phyloP scores from a whole-genome alignment of 768 basidiomycete genomes.

The Arthromyces matolae region DNA sequence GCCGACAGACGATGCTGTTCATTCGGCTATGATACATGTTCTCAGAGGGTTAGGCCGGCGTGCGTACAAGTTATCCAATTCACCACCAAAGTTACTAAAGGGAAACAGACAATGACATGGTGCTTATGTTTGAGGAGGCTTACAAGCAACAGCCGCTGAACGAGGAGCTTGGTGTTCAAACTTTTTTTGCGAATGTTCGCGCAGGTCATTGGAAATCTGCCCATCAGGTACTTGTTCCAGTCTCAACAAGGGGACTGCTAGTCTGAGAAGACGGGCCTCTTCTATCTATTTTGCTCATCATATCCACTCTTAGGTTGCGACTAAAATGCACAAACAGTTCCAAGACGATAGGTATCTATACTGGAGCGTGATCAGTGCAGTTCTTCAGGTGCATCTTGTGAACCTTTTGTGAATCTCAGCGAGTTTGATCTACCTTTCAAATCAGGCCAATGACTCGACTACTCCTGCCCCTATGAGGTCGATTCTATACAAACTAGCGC shows the following conservation, averaged over 20 bases:
- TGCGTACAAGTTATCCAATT: conserved; percentile 24
- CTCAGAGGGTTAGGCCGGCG: conserved; percentile 73
- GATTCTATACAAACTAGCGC: conserved; percentile 74
- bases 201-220: conserved; percentile 82
- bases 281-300: not conserved
- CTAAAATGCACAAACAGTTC: conserved; percentile 81
- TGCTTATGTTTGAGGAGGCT: conserved; percentile 83
- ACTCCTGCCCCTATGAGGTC: conserved; percentile 62
- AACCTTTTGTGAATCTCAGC: not conserved
- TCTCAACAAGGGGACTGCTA: no score
- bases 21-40: conserved; percentile 82
- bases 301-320: conserved; percentile 53
- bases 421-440: not conserved
- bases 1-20: conserved; percentile 67
- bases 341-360: conserved; percentile 78
- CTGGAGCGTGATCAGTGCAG: conserved; percentile 77
- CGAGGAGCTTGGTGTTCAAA: conserved; percentile 80
- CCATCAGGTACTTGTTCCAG: conserved; percentile 59
- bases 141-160: conserved; percentile 77
- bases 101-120: conserved; percentile 64
- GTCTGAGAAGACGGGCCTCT: no score
- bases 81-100: conserved; percentile 6
- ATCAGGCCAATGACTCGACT: conserved; percentile 65
- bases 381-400: conserved; percentile 61
- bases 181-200: conserved; percentile 81